These are phyloP conservation scores for Babesia bigemina DNA, from an alignment of 169 alveolate genomes.

Conservation along the genomic window DNA sequence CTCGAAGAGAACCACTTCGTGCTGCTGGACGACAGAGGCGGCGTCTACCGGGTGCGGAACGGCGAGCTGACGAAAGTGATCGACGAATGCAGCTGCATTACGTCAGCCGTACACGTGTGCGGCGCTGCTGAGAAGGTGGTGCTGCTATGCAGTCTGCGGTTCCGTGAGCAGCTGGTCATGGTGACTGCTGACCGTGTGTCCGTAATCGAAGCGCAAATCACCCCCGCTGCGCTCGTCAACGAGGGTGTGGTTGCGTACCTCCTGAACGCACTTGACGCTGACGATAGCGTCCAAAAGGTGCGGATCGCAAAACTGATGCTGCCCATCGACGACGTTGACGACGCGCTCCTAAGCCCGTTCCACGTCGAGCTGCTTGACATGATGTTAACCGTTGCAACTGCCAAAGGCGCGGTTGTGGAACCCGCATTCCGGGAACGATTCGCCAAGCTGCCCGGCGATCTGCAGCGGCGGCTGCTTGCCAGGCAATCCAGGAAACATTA, in stretches of 20 bases:
- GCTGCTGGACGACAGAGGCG: constrained; percentile 10
- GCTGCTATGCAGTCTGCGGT: constrained; percentile 20
- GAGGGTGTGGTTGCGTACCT: constrained; percentile 26
- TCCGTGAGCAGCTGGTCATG: constrained; percentile 6
- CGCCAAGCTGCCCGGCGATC: constrained; percentile 10
- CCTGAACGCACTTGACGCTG: constrained; percentile 7
- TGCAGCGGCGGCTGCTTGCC: constrained; percentile 39
- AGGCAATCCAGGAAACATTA: constrained; percentile 30
- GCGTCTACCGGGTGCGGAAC: background rate
- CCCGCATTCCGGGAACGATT: background rate
- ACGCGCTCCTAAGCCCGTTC: constrained; percentile 8
- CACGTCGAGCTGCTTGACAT: constrained; percentile 11
- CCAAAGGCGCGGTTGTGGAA: background rate
- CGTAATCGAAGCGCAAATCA: background rate
- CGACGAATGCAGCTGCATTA: constrained; percentile 24
- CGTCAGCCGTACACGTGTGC: background rate
- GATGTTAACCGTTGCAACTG: background rate
- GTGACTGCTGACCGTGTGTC: background rate
- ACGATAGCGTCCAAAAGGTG: constrained; percentile 25
- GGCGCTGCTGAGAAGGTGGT: background rate
- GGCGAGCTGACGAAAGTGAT: background rate
- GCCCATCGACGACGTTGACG: constrained; percentile 17
- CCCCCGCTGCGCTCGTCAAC: constrained; percentile 16
- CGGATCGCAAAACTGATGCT: constrained; percentile 15
- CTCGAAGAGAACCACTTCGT: constrained; percentile 9